These are phyloP conservation scores for Castanospermum australe DNA, from an alignment of 306 rosid species.

Conservation along the genomic window DNA sequence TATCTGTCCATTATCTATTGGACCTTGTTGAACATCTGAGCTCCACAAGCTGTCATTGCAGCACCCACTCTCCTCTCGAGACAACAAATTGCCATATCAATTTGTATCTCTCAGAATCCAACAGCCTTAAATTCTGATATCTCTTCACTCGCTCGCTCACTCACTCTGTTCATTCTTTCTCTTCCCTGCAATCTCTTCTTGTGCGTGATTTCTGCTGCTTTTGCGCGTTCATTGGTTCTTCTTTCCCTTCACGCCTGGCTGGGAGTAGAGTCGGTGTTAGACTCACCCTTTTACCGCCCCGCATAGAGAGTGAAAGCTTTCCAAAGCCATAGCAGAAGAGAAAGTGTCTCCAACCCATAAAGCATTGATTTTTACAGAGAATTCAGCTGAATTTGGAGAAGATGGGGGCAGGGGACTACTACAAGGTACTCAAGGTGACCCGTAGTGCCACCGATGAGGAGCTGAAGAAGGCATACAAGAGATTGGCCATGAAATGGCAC, in stretches of 20 bases:
- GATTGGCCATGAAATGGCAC: conserved; percentile 33
- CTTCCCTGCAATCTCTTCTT: background rate
- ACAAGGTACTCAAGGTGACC: conserved; percentile 27
- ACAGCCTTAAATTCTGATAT: conserved; percentile 8
- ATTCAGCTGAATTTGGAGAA: background rate
- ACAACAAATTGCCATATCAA: background rate
- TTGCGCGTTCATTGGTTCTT: conserved; percentile 2
- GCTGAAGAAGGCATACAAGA: conserved; percentile 28
- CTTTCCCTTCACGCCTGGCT: background rate
- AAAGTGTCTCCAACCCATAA: background rate
- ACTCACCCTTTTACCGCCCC: background rate
- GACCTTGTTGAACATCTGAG: background rate
- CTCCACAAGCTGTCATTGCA: background rate
- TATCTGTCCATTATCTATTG: background rate
- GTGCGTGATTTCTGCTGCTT: conserved; percentile 26
- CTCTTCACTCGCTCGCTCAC: background rate
- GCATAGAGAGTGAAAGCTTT: background rate
- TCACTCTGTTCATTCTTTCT: background rate
- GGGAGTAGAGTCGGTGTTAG: background rate
- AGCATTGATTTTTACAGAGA: background rate
- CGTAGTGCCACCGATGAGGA: conserved; percentile 21
- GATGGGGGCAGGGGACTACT: conserved; percentile 26
- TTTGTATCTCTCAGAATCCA: background rate
- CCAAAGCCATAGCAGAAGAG: too few relatives aligned
- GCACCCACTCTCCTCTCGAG: background rate